Evolutionary conservation across 2,329 filamentous ascomycete species (phyloP).

Genomic region (Fusarium sp.): DNA sequence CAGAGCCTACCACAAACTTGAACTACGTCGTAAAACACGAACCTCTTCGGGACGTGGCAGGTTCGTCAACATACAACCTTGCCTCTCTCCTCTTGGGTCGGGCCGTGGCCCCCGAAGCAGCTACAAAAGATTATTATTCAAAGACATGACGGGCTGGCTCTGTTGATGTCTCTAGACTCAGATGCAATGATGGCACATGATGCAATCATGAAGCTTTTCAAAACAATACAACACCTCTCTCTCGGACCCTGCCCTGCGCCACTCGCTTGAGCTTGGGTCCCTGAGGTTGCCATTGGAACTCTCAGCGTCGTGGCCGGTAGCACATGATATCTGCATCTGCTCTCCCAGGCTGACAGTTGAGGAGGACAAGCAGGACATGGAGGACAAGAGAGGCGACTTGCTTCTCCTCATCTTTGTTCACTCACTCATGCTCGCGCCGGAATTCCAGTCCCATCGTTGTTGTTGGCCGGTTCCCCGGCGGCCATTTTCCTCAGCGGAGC

Average conservation of each 20-base stretch:
- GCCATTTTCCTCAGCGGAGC: slow-evolving; percentile 23
- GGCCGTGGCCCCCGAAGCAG: slow-evolving; percentile 21
- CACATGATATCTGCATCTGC: slow-evolving; percentile 27
- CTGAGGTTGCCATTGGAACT: slow-evolving; percentile 20
- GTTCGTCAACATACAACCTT: slow-evolving; percentile 18
- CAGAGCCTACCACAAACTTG: neutral
- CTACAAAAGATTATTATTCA: slow-evolving; percentile 28
- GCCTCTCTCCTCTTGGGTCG: slow-evolving; percentile 25
- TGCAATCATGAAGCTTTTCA: slow-evolving; percentile 29
- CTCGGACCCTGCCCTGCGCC: slow-evolving; percentile 24
- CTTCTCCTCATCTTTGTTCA: slow-evolving; percentile 4
- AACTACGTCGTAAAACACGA: slow-evolving; percentile 6
- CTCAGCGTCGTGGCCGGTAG: slow-evolving; percentile 23
- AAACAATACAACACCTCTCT: slow-evolving; percentile 10
- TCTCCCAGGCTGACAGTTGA: slow-evolving; percentile 25
- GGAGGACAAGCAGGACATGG: slow-evolving; percentile 29
- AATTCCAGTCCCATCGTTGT: slow-evolving; percentile 22
- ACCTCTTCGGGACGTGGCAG: slow-evolving; percentile 16
- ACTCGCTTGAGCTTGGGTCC: slow-evolving; percentile 22
- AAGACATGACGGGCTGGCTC: slow-evolving; percentile 16
- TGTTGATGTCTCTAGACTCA: slow-evolving; percentile 9
- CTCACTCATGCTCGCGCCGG: slow-evolving; percentile 16
- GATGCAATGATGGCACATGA: slow-evolving; percentile 37
- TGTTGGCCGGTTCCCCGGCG: slow-evolving; percentile 29
- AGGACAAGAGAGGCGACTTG: slow-evolving; percentile 1